Percentiles rank a stretch among this genome's conserved stretches.
Evolutionary conservation across 176 grass and related monocot genomes (phyloP).

Genomic region (Oryza glumipatula): DNA sequence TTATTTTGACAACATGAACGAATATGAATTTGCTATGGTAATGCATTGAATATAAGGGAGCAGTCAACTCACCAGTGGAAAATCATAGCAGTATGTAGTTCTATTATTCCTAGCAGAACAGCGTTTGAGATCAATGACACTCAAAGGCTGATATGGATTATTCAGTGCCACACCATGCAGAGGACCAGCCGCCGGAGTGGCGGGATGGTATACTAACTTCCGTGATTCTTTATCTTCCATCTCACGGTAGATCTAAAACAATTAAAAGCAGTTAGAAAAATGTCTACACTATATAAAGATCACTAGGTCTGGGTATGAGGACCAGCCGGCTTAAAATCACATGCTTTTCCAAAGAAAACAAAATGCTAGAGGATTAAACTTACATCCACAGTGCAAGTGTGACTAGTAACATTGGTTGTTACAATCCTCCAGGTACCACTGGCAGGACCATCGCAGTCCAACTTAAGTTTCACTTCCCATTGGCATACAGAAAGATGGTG

Average conservation of each 20-base stretch:
- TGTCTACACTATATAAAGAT: constrained; percentile 1
- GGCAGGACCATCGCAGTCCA: constrained; percentile 68
- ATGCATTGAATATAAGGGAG: neutral
- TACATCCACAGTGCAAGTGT: constrained; percentile 93
- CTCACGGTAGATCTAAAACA: constrained; percentile 83
- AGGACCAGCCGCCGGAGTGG: constrained; percentile 43
- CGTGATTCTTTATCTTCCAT: constrained; percentile 67
- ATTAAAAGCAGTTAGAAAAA: constrained; percentile 12
- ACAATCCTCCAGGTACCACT: constrained; percentile 90
- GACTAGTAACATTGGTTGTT: constrained; percentile 89
- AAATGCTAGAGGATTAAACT: constrained; percentile 35
- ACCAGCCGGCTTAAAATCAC: neutral
- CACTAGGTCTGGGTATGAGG: neutral
- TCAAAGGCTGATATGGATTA: constrained; percentile 73
- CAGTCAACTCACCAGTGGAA: constrained; percentile 79
- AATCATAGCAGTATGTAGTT: constrained; percentile 99
- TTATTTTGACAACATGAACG: constrained; percentile 1
- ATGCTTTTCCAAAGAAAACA: neutral
- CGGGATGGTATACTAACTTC: constrained; percentile 78
- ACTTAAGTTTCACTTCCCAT: constrained; percentile 91
- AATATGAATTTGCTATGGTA: neutral
- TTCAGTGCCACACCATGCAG: constrained; percentile 73
- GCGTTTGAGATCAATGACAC: constrained; percentile 81
- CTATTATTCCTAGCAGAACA: constrained; percentile 81
- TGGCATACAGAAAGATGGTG: constrained; percentile 96